Percentiles rank a stretch among this genome's conserved stretches.
phyloP scores from a whole-genome alignment of 208 protist genomes.

The Perkinsela sp. region DNA sequence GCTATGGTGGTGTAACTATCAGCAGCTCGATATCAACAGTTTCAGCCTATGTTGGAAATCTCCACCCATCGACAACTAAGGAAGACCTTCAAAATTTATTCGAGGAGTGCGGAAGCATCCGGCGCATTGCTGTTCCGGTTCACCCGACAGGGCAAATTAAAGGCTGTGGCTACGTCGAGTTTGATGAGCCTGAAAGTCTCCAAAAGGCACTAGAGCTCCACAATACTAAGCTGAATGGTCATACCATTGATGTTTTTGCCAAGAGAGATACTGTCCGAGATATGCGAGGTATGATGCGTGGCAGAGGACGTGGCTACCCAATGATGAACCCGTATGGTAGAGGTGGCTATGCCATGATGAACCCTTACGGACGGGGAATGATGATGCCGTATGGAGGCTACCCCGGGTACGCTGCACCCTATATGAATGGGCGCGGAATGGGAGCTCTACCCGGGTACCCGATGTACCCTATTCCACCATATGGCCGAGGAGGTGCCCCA shows the following conservation, averaged over 20 bases:
- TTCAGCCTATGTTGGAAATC: background rate
- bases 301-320: background rate
- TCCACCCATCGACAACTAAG: background rate
- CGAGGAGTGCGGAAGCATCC: background rate
- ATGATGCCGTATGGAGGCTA: background rate
- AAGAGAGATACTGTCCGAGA: constrained; percentile 1
- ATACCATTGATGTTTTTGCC: background rate
- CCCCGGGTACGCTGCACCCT: background rate
- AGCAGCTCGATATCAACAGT: background rate
- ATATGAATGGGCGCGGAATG: background rate
- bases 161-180: background rate
- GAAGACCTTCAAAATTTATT: background rate
- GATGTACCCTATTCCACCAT: background rate
- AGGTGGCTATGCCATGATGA: background rate
- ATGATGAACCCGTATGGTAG: background rate
- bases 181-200: background rate
- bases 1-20: background rate
- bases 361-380: background rate
- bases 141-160: background rate
- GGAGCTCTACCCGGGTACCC: background rate
- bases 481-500: background rate
- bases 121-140: background rate
- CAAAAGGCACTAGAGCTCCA: background rate
- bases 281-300: background rate
- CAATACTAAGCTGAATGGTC: background rate